phyloP scores from a whole-genome alignment of 2,329 filamentous ascomycete genomes.

The Diaporthe humulicola region DNA sequence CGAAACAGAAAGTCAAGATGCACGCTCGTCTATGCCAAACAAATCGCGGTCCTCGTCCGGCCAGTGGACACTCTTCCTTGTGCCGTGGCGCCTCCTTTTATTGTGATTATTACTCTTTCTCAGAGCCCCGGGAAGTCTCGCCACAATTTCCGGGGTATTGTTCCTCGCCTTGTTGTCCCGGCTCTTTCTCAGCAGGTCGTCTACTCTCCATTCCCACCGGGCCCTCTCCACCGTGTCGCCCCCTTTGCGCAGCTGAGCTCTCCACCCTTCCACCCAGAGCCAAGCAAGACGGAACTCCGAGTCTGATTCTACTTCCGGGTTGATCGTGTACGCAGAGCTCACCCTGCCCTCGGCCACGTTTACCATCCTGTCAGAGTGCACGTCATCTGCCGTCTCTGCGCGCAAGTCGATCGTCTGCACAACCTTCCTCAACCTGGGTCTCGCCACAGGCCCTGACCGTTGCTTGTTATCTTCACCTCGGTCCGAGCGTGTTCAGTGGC shows the following conservation, averaged over 20 bases:
- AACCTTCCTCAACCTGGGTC: conserved; percentile 6
- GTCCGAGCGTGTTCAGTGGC: conserved; percentile 55
- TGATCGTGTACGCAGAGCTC: conserved; percentile 32
- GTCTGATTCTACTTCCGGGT: conserved; percentile 30
- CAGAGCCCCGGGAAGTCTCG: conserved; percentile 37
- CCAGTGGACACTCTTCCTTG: conserved; percentile 33
- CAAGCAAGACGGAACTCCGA: conserved; percentile 52
- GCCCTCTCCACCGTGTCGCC: conserved; percentile 51
- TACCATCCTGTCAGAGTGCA: conserved; percentile 27
- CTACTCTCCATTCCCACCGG: conserved; percentile 49
- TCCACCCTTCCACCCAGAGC: conserved; percentile 55
- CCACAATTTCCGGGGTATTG: conserved; percentile 40
- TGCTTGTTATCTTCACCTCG: conserved; percentile 39
- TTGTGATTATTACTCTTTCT: conserved; percentile 24
- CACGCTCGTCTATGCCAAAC: not conserved
- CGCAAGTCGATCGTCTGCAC: conserved; percentile 12
- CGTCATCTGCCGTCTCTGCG: conserved; percentile 38
- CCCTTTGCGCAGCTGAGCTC: conserved; percentile 48
- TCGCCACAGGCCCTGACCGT: conserved; percentile 8
- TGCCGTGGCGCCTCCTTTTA: not conserved
- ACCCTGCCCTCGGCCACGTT: conserved; percentile 21
- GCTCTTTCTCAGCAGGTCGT: conserved; percentile 37
- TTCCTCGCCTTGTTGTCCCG: not conserved
- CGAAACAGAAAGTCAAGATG: not conserved
- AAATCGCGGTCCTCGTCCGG: conserved; percentile 5